Percentiles rank a stretch among this genome's conserved stretches.
phyloP scores from a whole-genome alignment of 2,329 filamentous ascomycete genomes.

The Capronia epimyces region DNA sequence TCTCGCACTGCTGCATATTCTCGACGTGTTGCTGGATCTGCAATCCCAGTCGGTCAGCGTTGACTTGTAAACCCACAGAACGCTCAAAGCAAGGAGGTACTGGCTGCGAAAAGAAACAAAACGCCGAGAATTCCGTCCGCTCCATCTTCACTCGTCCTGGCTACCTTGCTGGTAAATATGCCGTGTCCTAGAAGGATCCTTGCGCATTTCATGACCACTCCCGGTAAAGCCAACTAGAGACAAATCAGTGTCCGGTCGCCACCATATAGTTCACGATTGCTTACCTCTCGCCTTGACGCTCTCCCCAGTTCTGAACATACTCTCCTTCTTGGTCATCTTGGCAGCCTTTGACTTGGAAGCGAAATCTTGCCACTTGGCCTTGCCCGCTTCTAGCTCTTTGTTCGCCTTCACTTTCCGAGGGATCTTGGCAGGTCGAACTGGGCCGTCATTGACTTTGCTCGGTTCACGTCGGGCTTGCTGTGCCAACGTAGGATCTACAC shows the following conservation, averaged over 20 bases:
- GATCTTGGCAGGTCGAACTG: conserved; percentile 59
- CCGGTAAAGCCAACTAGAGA: conserved; percentile 84
- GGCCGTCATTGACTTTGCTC: conserved; percentile 57
- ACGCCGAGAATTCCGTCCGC: neutral
- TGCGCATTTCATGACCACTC: conserved; percentile 91
- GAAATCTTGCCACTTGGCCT: conserved; percentile 94
- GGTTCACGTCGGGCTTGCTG: conserved; percentile 60
- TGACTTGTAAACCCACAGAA: conserved; percentile 14
- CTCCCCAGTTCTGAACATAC: conserved; percentile 93
- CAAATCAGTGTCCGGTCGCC: conserved; percentile 28
- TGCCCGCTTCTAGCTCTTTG: conserved; percentile 83
- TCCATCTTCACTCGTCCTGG: conserved; percentile 38
- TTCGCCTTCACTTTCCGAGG: conserved; percentile 78
- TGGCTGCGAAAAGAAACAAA: conserved; percentile 3
- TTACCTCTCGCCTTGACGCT: conserved; percentile 79
- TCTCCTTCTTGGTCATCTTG: conserved; percentile 76
- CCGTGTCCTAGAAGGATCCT: conserved; percentile 73
- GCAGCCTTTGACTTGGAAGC: conserved; percentile 61
- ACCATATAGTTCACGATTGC: conserved; percentile 30
- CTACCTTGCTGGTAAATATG: conserved; percentile 79
- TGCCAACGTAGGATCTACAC: conserved; percentile 60
- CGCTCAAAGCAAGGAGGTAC: conserved; percentile 14
- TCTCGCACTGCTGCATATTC: neutral
- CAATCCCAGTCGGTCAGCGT: conserved; percentile 20
- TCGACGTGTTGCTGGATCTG: conserved; percentile 14